These are phyloP conservation scores for Fonsecaea multimorphosa DNA, from an alignment of 2,329 filamentous ascomycete species.

Conservation along the genomic window DNA sequence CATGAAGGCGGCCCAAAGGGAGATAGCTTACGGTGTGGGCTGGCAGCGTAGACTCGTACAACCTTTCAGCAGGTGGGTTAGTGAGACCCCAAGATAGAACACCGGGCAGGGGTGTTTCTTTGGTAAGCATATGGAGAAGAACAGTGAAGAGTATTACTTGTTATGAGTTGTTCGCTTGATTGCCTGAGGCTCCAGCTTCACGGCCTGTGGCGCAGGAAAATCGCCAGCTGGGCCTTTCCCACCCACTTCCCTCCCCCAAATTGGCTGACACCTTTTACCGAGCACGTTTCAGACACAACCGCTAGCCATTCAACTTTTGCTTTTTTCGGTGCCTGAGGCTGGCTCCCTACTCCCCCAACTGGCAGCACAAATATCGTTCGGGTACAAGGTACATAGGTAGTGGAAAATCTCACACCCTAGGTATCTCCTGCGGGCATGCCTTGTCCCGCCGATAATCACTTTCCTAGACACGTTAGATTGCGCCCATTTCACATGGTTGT, in stretches of 20 bases:
- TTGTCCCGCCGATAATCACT: not conserved
- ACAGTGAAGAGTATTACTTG: too few species aligned
- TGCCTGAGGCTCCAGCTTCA: not conserved
- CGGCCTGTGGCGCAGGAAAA: conserved; percentile 2
- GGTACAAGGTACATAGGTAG: too few species aligned
- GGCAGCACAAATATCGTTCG: too few species aligned
- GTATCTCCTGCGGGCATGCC: not conserved
- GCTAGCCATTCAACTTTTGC: not conserved
- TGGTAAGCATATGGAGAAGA: conserved; percentile 21
- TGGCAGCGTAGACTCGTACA: conserved; percentile 10
- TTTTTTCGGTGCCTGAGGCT: not conserved
- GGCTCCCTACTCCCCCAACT: not conserved
- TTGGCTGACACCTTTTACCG: conserved; percentile 8
- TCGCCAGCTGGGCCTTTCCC: not conserved
- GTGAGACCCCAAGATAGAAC: conserved; percentile 28
- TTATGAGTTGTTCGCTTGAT: not conserved
- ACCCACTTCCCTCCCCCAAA: conserved; percentile 2
- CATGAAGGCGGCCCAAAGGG: conserved; percentile 9
- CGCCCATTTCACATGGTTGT: not conserved
- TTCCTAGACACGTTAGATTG: not conserved
- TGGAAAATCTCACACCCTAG: too few species aligned
- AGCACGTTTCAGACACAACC: conserved; percentile 6
- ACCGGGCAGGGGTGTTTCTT: conserved; percentile 15
- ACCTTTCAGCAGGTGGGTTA: conserved; percentile 9
- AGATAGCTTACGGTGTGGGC: conserved; percentile 18